These are phyloP conservation scores for Mortierella claussenii DNA, from an alignment of 192 early-diverging fungal genomes.

Conservation along the genomic window DNA sequence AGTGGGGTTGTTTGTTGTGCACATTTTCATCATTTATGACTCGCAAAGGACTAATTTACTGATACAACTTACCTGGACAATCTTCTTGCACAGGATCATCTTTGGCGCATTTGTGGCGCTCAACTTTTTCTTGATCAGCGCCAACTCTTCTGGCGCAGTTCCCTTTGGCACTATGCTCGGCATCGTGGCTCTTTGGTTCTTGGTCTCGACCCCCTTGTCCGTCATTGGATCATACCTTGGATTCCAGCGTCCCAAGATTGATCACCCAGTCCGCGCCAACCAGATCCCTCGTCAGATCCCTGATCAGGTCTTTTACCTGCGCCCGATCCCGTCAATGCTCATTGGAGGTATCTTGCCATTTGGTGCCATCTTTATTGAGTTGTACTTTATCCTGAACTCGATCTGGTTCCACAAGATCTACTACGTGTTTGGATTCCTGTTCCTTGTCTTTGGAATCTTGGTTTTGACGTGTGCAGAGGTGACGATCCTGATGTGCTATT, in stretches of 20 bases:
- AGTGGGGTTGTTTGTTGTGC: slow-evolving; percentile 25
- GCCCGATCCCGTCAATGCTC: slow-evolving; percentile 76
- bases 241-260: slow-evolving; percentile 73
- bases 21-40: too few species aligned
- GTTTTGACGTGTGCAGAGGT: slow-evolving; percentile 89
- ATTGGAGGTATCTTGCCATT: slow-evolving; percentile 92
- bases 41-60: too few species aligned
- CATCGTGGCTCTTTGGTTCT: slow-evolving; percentile 80
- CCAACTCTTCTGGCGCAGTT: slow-evolving; percentile 90
- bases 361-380: slow-evolving; percentile 93
- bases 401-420: slow-evolving; percentile 95
- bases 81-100: slow-evolving; percentile 52
- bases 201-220: slow-evolving; percentile 86
- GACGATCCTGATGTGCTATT: slow-evolving; percentile 90
- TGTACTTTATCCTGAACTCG: slow-evolving; percentile 95
- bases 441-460: slow-evolving; percentile 88
- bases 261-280: slow-evolving; percentile 87
- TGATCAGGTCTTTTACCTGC: slow-evolving; percentile 84
- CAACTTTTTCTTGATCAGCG: slow-evolving; percentile 88
- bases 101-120: slow-evolving; percentile 72
- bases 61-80: background rate
- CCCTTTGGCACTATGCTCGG: slow-evolving; percentile 89
- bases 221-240: slow-evolving; percentile 81
- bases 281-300: slow-evolving; percentile 96
- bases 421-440: slow-evolving; percentile 93